Conservation (phyloP, 2,329 filamentous ascomycete species). For the Fusarium tupiense region DNA sequence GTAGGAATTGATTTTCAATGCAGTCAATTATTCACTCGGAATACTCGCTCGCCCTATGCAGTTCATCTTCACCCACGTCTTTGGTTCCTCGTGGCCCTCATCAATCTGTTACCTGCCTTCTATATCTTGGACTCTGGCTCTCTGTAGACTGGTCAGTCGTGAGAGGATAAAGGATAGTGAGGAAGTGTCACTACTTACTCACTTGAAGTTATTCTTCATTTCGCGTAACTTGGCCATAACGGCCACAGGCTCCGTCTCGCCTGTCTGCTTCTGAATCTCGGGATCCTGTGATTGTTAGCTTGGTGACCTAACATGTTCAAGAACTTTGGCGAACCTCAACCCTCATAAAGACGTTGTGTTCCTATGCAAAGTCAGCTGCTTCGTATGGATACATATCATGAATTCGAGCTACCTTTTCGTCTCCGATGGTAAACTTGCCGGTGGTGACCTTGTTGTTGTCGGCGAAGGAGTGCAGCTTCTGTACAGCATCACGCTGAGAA, state of each 20-base stretch:
- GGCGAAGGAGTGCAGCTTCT: slow-evolving; percentile 80
- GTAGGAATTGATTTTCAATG: background rate
- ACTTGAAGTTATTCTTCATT: slow-evolving; percentile 85
- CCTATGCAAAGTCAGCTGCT: slow-evolving; percentile 56
- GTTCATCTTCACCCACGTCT: background rate
- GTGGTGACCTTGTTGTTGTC: slow-evolving; percentile 87
- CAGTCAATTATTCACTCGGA: background rate
- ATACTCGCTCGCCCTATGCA: background rate
- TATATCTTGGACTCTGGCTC: slow-evolving; percentile 47
- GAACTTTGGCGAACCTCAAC: slow-evolving; percentile 67
- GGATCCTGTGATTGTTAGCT: slow-evolving; percentile 68
- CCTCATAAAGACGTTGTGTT: slow-evolving; percentile 98
- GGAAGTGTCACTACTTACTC: slow-evolving; percentile 52
- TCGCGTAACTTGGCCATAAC: slow-evolving; percentile 89
- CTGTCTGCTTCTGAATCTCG: slow-evolving; percentile 83
- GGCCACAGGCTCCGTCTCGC: slow-evolving; percentile 79
- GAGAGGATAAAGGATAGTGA: no score
- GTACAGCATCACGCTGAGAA: slow-evolving; percentile 76
- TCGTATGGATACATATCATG: background rate
- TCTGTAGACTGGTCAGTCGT: slow-evolving; percentile 17
- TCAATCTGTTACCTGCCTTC: background rate
- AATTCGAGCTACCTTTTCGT: slow-evolving; percentile 79
- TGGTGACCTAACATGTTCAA: background rate
- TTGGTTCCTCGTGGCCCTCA: background rate
- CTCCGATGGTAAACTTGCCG: slow-evolving; percentile 94